phyloP scores from a whole-genome alignment of 2,329 filamentous ascomycete genomes.

The Cyclaneusma minus region DNA sequence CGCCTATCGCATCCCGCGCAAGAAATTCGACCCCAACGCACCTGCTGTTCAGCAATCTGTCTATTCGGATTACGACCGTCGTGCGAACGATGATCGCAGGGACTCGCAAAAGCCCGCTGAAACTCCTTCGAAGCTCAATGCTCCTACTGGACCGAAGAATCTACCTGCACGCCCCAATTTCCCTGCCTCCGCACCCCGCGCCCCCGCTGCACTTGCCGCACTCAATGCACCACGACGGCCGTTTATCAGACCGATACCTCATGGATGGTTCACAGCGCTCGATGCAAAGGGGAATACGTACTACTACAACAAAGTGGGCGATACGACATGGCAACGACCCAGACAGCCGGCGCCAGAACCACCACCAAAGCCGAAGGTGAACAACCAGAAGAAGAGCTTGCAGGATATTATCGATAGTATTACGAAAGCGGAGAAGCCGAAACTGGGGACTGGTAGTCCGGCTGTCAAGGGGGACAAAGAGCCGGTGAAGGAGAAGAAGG shows the following conservation, averaged over 20 bases:
- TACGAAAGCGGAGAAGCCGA: constrained; percentile 48
- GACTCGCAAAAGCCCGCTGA: constrained; percentile 20
- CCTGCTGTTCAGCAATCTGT: constrained; percentile 35
- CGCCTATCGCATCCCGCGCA: constrained; percentile 82
- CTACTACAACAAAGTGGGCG: constrained; percentile 68
- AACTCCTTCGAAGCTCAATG: constrained; percentile 11
- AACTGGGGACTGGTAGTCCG: constrained; percentile 1
- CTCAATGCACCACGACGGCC: too few relatives aligned
- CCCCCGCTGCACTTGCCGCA: constrained; percentile 34
- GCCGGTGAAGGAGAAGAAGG: constrained; percentile 35
- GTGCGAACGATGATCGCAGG: constrained; percentile 45
- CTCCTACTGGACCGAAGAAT: constrained; percentile 30
- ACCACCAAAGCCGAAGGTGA: constrained; percentile 38
- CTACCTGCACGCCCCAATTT: constrained; percentile 32
- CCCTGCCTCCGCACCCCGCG: constrained; percentile 32
- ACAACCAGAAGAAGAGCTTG: constrained; percentile 47
- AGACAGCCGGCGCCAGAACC: constrained; percentile 51
- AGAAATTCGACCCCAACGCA: constrained; percentile 63
- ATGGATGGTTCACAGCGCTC: constrained; percentile 73
- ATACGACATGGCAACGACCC: constrained; percentile 71
- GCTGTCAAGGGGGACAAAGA: constrained; percentile 6
- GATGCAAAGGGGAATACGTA: constrained; percentile 60
- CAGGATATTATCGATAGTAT: constrained; percentile 79
- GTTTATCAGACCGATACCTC: constrained; percentile 45
- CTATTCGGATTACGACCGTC: constrained; percentile 50